Evolutionary conservation across 768 basidiomycete genomes (phyloP).

Genomic region (Amanita muscaria): DNA sequence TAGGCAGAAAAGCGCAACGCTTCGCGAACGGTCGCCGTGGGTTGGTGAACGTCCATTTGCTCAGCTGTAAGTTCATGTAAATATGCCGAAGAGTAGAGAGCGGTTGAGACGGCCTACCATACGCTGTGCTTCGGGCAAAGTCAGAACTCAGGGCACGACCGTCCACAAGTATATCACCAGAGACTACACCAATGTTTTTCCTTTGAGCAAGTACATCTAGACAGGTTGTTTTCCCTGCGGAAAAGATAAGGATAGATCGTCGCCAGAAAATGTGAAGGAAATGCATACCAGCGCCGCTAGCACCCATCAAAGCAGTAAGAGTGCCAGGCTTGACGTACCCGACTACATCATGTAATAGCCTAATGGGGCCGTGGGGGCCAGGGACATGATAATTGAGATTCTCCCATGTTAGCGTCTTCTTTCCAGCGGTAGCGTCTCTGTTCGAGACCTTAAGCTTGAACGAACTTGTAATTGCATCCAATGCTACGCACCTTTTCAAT

Average conservation of each 20-base stretch:
- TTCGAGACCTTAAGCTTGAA: too few species aligned
- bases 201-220: constrained; percentile 67
- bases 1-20: constrained; percentile 82
- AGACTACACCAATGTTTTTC: constrained; percentile 60
- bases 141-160: constrained; percentile 49
- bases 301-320: constrained; percentile 86
- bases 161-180: constrained; percentile 59
- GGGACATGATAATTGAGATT: constrained; percentile 70
- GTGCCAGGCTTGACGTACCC: constrained; percentile 83
- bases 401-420: constrained; percentile 79
- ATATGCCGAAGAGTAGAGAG: constrained; percentile 16
- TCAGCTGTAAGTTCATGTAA: constrained; percentile 39
- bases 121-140: constrained; percentile 62
- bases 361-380: constrained; percentile 46
- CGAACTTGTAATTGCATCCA: background rate
- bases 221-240: constrained; percentile 63
- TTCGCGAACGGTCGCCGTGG: constrained; percentile 75
- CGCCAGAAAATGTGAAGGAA: background rate
- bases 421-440: too few species aligned
- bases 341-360: constrained; percentile 65
- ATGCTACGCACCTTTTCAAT: constrained; percentile 10
- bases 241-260: background rate
- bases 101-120: constrained; percentile 37
- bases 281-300: constrained; percentile 59
- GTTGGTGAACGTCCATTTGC: constrained; percentile 83